Conservation (phyloP, 1,139 yeast genomes). For the Pichia sp. region DNA sequence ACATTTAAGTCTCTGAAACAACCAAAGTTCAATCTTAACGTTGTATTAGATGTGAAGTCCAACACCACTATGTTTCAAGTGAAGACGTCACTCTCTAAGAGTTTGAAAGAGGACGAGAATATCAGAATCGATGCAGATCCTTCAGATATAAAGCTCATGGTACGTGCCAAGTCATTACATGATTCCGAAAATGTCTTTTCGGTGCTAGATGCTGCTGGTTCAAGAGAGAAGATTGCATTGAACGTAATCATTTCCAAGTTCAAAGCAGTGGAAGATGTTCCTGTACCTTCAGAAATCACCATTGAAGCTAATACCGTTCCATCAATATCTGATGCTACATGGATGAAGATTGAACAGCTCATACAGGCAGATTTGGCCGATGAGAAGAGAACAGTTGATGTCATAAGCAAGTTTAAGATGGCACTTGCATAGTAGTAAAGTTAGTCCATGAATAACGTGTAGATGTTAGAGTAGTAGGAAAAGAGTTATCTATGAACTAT, state of each 20-base stretch:
- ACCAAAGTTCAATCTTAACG: slow-evolving; percentile 33
- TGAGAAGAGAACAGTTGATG: slow-evolving; percentile 9
- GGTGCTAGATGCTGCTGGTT: slow-evolving; percentile 5
- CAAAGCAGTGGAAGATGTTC: slow-evolving; percentile 1
- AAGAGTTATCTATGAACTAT: no score
- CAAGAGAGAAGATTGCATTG: slow-evolving; percentile 22
- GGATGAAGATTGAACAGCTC: slow-evolving; percentile 19
- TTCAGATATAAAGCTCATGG: slow-evolving; percentile 33
- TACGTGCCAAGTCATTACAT: slow-evolving; percentile 44
- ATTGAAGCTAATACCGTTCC: background rate
- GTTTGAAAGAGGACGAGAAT: slow-evolving; percentile 20
- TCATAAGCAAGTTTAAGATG: slow-evolving; percentile 16
- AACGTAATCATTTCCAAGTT: slow-evolving; percentile 31
- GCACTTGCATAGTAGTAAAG: no score
- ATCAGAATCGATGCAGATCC: slow-evolving; percentile 15
- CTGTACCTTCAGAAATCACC: background rate
- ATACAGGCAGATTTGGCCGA: slow-evolving; percentile 20
- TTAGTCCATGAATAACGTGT: no score
- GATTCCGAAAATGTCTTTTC: slow-evolving; percentile 26
- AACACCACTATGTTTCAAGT: slow-evolving; percentile 32
- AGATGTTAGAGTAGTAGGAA: slow-evolving; percentile 2
- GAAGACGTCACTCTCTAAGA: slow-evolving; percentile 24
- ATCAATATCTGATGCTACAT: slow-evolving; percentile 12
- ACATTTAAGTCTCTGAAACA: slow-evolving; percentile 39
- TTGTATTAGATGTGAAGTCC: slow-evolving; percentile 19